These are phyloP conservation scores for Thuja plicata DNA, from an alignment of 83 land plant genomes.

Conservation along the genomic window DNA sequence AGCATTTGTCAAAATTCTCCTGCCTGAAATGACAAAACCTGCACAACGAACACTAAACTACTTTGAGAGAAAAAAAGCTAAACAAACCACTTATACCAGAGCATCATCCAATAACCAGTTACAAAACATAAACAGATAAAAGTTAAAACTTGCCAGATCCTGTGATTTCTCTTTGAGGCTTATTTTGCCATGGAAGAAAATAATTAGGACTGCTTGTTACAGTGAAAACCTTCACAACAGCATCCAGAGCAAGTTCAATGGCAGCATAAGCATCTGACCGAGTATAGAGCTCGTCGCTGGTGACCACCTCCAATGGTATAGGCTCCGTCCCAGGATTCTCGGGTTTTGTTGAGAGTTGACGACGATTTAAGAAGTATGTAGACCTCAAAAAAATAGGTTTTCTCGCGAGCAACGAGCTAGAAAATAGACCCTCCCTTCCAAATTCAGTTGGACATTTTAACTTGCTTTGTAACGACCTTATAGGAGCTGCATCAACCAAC, in stretches of 20 bases:
- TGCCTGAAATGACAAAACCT: slow-evolving; percentile 85
- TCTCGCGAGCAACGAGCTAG: neutral
- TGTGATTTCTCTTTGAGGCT: slow-evolving; percentile 82
- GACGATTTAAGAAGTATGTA: neutral
- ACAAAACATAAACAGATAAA: neutral
- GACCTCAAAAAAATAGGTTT: neutral
- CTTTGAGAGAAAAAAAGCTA: too few relatives aligned
- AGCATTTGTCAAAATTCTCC: slow-evolving; percentile 87
- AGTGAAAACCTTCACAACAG: slow-evolving; percentile 91
- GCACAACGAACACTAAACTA: slow-evolving; percentile 8
- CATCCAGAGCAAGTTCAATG: slow-evolving; percentile 77
- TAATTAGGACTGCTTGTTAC: slow-evolving; percentile 89
- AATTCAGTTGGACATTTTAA: neutral
- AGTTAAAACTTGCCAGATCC: slow-evolving; percentile 72
- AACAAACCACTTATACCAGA: neutral
- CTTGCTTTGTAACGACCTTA: neutral
- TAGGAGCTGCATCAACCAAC: neutral
- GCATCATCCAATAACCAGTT: neutral
- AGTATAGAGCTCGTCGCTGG: neutral
- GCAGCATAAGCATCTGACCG: too few relatives aligned
- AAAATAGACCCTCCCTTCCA: neutral
- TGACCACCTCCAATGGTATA: neutral
- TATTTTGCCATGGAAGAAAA: slow-evolving; percentile 95
- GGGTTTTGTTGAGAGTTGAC: neutral
- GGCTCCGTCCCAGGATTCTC: slow-evolving; percentile 8